Evolutionary conservation across 2,329 filamentous ascomycete genomes (phyloP).

Genomic region (Colletotrichum sp.): DNA sequence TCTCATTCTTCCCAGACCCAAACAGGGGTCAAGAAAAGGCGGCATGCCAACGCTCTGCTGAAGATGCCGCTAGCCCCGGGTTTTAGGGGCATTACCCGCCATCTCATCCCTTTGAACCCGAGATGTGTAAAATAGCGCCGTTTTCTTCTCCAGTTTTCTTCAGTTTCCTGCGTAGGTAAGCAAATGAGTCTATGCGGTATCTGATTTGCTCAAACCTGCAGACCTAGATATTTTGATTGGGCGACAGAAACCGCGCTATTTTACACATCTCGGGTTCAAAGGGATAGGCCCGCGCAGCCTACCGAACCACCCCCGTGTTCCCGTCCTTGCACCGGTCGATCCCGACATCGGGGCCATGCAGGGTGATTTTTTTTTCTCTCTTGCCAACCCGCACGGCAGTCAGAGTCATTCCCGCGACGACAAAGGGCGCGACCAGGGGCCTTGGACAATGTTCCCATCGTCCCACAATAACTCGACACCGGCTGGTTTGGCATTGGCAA

Average conservation of each 20-base stretch:
- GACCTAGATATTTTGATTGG: too few species aligned
- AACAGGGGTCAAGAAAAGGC: not conserved
- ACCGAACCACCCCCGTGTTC: conserved; percentile 2
- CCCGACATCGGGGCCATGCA: conserved; percentile 15
- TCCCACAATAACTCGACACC: conserved; percentile 17
- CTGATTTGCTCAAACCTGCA: too few species aligned
- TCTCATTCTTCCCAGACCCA: not conserved
- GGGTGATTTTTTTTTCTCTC: not conserved
- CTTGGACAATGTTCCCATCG: not conserved
- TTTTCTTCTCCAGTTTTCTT: too few species aligned
- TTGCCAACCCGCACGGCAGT: not conserved
- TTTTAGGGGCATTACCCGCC: not conserved
- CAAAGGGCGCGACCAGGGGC: conserved; percentile 19
- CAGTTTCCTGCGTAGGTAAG: too few species aligned
- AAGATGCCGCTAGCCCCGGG: conserved; percentile 8
- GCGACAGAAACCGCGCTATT: too few species aligned
- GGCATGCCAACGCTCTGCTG: not conserved
- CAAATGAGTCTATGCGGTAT: too few species aligned
- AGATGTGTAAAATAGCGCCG: too few species aligned
- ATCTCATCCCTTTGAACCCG: too few species aligned
- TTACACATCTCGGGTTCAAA: too few species aligned
- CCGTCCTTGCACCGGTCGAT: conserved; percentile 17
- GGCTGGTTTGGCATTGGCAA: conserved; percentile 17
- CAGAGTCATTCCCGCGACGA: not conserved
- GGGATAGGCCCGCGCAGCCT: not conserved